Conservation (phyloP, 352 stramenopile genomes). For the Ophiocytium majus region DNA sequence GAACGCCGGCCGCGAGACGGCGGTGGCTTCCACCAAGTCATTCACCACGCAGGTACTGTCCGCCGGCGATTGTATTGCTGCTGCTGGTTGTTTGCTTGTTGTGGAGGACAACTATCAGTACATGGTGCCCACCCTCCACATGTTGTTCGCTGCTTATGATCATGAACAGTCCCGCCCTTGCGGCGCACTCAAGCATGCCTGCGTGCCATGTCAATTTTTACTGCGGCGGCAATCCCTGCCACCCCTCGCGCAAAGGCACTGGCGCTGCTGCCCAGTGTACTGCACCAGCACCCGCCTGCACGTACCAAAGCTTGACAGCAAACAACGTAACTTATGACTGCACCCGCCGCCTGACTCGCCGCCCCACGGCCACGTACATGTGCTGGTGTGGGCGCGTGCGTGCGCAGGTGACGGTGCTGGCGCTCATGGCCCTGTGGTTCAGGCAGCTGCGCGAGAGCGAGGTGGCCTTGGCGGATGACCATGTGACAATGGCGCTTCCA, state of each 20-base stretch:
- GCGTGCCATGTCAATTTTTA: too few species aligned
- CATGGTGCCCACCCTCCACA: too few species aligned
- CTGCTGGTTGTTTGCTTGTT: background rate
- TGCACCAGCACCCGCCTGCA: too few species aligned
- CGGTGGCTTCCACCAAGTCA: conserved; percentile 96
- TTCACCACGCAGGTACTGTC: conserved; percentile 90
- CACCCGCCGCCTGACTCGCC: too few species aligned
- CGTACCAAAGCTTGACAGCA: background rate
- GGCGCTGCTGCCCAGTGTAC: too few species aligned
- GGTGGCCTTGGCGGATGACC: conserved; percentile 62
- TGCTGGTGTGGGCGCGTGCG: too few species aligned
- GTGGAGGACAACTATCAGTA: background rate
- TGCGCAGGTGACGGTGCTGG: conserved; percentile 75
- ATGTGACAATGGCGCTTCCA: too few species aligned
- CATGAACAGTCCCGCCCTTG: too few species aligned
- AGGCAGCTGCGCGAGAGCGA: conserved; percentile 68
- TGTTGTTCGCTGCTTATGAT: background rate
- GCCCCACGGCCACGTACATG: conserved; percentile 7
- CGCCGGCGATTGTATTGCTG: background rate
- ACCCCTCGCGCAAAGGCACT: too few species aligned
- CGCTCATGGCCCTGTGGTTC: conserved; percentile 81
- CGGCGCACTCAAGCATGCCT: too few species aligned
- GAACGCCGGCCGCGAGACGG: conserved; percentile 94
- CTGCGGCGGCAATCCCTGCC: too few species aligned
- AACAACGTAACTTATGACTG: too few species aligned